Evolutionary conservation across 768 basidiomycete genomes (phyloP).

Genomic region (Mycena rebaudengoi): DNA sequence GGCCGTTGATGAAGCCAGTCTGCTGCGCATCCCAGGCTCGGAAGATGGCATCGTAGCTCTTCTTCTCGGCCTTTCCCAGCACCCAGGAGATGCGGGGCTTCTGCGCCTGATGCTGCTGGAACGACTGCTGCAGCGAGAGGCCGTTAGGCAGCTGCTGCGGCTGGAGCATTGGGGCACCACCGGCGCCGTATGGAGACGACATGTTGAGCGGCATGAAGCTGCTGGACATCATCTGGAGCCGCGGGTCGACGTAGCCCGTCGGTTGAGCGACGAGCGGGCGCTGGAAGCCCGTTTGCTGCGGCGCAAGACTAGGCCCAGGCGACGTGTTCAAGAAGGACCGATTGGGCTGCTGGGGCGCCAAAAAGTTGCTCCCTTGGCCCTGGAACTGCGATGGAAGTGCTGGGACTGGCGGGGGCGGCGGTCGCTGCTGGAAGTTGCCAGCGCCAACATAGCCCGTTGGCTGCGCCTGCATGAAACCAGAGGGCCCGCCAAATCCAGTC

Average conservation of each 20-base stretch:
- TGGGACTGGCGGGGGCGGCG: slow-evolving; percentile 71
- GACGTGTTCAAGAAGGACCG: slow-evolving; percentile 62
- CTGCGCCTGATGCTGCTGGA: slow-evolving; percentile 84
- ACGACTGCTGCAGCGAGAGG: slow-evolving; percentile 79
- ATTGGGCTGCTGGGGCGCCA: slow-evolving; percentile 52
- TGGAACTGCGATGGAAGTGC: slow-evolving; percentile 71
- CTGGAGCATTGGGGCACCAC: slow-evolving; percentile 71
- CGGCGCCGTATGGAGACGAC: slow-evolving; percentile 65
- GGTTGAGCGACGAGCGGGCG: slow-evolving; percentile 70
- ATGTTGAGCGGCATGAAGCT: slow-evolving; percentile 88
- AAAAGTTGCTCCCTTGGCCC: slow-evolving; percentile 49
- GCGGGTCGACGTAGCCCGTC: slow-evolving; percentile 85
- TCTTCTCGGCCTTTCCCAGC: slow-evolving; percentile 89
- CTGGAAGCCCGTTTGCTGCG: slow-evolving; percentile 69
- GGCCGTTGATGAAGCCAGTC: slow-evolving; percentile 87
- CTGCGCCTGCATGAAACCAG: slow-evolving; percentile 59
- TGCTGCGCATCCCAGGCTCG: slow-evolving; percentile 90
- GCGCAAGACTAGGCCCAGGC: slow-evolving; percentile 54
- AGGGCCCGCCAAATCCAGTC: slow-evolving; percentile 56
- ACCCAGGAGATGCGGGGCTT: slow-evolving; percentile 85
- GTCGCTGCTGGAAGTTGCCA: slow-evolving; percentile 52
- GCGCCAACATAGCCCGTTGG: slow-evolving; percentile 59
- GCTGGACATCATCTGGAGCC: slow-evolving; percentile 88
- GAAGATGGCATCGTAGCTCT: slow-evolving; percentile 96
- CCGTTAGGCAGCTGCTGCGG: slow-evolving; percentile 69